A percentile compares a stretch with the other conserved stretches of the same genome.
These are phyloP conservation scores for Erythrobasidium hasegawianum DNA, from an alignment of 1,284 basidiomycete species.

Conservation along the genomic window DNA sequence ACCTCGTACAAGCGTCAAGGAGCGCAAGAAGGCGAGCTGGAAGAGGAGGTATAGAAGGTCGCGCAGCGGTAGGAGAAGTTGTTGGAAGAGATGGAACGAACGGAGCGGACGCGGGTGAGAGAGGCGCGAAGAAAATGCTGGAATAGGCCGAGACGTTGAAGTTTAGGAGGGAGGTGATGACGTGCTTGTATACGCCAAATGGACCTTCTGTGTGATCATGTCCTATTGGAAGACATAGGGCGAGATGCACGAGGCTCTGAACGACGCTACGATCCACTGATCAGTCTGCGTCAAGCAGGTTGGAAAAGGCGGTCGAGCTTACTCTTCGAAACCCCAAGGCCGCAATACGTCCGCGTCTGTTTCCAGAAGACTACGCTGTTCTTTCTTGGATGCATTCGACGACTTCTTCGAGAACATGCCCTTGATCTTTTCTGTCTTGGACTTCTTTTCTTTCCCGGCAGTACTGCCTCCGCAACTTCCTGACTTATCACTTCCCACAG, in stretches of 20 bases:
- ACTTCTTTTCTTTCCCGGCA: background rate
- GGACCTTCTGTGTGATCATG: conserved; percentile 1
- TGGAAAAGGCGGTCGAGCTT: too few relatives aligned
- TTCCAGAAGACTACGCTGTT: background rate
- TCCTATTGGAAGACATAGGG: conserved; percentile 23
- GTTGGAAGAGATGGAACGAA: conserved; percentile 3
- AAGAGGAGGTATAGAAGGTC: conserved; percentile 28
- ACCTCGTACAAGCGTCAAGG: conserved; percentile 30
- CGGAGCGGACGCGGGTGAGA: conserved; percentile 14
- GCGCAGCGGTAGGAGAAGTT: conserved; percentile 3
- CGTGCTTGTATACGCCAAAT: conserved; percentile 31
- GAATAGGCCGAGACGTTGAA: conserved; percentile 35
- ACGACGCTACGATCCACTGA: too few relatives aligned
- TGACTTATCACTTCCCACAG: background rate
- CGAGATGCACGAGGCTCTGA: conserved; percentile 6
- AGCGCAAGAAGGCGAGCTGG: conserved; percentile 40
- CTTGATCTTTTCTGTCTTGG: conserved; percentile 29
- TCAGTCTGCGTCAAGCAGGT: too few relatives aligned
- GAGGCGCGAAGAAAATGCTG: conserved; percentile 31
- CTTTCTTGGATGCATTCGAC: background rate
- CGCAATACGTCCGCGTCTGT: conserved; percentile 14
- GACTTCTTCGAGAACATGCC: conserved; percentile 9
- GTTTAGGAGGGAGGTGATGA: conserved; percentile 42
- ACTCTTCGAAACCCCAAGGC: conserved; percentile 31
- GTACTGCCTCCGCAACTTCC: background rate